These are phyloP conservation scores for Choanephora cucurbitarum DNA, from an alignment of 371 early-diverging fungal species.

Conservation along the genomic window DNA sequence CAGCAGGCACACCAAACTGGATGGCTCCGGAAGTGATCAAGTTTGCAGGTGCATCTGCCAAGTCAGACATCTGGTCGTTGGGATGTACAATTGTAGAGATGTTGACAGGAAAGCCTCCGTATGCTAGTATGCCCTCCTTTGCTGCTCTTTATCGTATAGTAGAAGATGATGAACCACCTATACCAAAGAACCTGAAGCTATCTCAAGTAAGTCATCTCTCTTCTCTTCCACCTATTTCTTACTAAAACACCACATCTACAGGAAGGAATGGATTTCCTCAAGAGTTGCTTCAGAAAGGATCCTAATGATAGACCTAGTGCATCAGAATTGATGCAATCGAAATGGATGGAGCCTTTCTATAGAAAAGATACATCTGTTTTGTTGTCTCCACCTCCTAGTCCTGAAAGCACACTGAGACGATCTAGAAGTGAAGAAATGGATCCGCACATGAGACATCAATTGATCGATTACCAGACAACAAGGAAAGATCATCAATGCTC, in stretches of 20 bases:
- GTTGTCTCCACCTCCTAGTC: neutral
- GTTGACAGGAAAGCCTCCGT: slow-evolving; percentile 88
- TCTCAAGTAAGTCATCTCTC: slow-evolving; percentile 69
- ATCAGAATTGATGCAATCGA: slow-evolving; percentile 57
- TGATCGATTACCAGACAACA: slow-evolving; percentile 7
- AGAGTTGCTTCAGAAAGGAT: slow-evolving; percentile 80
- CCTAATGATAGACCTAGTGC: slow-evolving; percentile 74
- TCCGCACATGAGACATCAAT: slow-evolving; percentile 1
- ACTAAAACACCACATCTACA: slow-evolving; percentile 2
- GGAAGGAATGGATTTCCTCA: slow-evolving; percentile 74
- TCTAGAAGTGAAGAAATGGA: slow-evolving; percentile 8
- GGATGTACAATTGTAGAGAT: slow-evolving; percentile 90
- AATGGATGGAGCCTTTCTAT: slow-evolving; percentile 50
- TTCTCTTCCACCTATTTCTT: no score
- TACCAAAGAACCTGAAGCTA: slow-evolving; percentile 66
- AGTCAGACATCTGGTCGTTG: slow-evolving; percentile 93
- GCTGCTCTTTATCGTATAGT: slow-evolving; percentile 88
- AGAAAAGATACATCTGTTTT: neutral
- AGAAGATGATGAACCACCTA: slow-evolving; percentile 81
- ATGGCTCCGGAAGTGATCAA: slow-evolving; percentile 97
- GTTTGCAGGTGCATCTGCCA: slow-evolving; percentile 77
- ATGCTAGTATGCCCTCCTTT: slow-evolving; percentile 77
- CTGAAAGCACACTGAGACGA: slow-evolving; percentile 4
- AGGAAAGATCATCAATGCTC: slow-evolving; percentile 8
- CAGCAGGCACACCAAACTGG: slow-evolving; percentile 98